A percentile compares a stretch with the other conserved stretches of the same genome.
Evolutionary conservation across 768 basidiomycete species (phyloP).

Genomic region (Phallus indusiatus): DNA sequence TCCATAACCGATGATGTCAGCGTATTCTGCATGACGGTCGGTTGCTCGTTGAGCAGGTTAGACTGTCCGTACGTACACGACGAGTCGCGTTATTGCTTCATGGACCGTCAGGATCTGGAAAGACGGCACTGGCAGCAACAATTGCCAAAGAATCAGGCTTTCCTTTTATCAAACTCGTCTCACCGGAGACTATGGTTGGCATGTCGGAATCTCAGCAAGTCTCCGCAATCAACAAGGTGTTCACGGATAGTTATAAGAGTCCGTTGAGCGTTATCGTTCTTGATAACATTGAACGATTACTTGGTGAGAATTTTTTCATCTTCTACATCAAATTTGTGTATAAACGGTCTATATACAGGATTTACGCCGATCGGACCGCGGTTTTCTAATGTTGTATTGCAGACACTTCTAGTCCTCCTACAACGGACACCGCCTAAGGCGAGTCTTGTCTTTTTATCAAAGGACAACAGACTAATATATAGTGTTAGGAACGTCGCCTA

Average conservation of each 20-base stretch:
- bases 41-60: slow-evolving; percentile 90
- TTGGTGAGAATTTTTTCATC: slow-evolving; percentile 51
- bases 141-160: slow-evolving; percentile 91
- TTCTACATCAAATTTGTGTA: neutral
- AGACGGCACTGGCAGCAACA: slow-evolving; percentile 89
- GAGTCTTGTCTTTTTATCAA: slow-evolving; percentile 8
- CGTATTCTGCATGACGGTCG: slow-evolving; percentile 78
- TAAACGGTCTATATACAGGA: slow-evolving; percentile 38
- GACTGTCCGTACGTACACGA: slow-evolving; percentile 80
- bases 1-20: too few species aligned
- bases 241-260: slow-evolving; percentile 94
- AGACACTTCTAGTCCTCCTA: slow-evolving; percentile 81
- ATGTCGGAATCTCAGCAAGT: slow-evolving; percentile 91
- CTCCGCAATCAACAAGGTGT: slow-evolving; percentile 81
- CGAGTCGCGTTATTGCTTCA: slow-evolving; percentile 86
- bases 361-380: slow-evolving; percentile 97
- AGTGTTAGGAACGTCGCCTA: slow-evolving; percentile 71
- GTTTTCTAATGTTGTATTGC: slow-evolving; percentile 91
- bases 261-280: slow-evolving; percentile 93
- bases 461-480: neutral
- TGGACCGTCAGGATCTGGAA: slow-evolving; percentile 85
- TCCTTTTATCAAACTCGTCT: slow-evolving; percentile 96
- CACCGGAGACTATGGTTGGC: slow-evolving; percentile 95
- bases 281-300: slow-evolving; percentile 85
- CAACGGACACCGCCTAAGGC: slow-evolving; percentile 90